phyloP scores from a whole-genome alignment of 2,329 filamentous ascomycete genomes.

The Fusarium sambucinum region DNA sequence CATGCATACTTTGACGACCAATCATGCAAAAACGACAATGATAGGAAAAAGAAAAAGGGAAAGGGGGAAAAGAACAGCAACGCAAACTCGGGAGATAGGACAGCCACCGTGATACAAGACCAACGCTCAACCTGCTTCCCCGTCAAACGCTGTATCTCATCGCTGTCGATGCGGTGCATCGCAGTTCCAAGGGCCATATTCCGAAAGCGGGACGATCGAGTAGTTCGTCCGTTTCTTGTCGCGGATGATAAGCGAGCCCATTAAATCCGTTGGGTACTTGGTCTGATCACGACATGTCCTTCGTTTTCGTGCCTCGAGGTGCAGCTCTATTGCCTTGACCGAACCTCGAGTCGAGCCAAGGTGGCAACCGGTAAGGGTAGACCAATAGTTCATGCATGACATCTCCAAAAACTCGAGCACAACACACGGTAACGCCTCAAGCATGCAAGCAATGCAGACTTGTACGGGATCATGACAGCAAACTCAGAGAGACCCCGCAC shows the following conservation, averaged over 20 bases:
- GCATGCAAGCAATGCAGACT: slow-evolving; percentile 12
- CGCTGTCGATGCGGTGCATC: slow-evolving; percentile 5
- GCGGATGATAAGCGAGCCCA: slow-evolving; percentile 15
- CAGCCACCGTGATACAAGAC: slow-evolving; percentile 31
- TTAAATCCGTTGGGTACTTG: background rate
- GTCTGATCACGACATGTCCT: slow-evolving; percentile 3
- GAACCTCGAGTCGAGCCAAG: background rate
- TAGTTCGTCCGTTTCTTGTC: slow-evolving; percentile 23
- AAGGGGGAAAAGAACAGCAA: background rate
- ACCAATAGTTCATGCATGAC: background rate
- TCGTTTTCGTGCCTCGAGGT: slow-evolving; percentile 15
- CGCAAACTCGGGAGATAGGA: slow-evolving; percentile 10
- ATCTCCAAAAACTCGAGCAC: slow-evolving; percentile 6
- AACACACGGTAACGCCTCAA: no score
- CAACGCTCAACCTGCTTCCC: slow-evolving; percentile 41
- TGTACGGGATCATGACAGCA: slow-evolving; percentile 12
- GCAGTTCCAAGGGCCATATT: slow-evolving; percentile 2
- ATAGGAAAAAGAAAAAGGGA: background rate
- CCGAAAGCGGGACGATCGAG: slow-evolving; percentile 17
- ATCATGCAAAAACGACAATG: slow-evolving; percentile 17
- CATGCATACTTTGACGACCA: slow-evolving; percentile 22
- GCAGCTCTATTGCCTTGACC: background rate
- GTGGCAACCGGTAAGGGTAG: background rate
- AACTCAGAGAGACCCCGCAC: slow-evolving; percentile 30
- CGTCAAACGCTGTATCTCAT: slow-evolving; percentile 36